Evolutionary conservation across 306 rosid genomes (phyloP), one percentile per base, ranked within the genome.

Genomic region (Malus sieversii): DNA sequence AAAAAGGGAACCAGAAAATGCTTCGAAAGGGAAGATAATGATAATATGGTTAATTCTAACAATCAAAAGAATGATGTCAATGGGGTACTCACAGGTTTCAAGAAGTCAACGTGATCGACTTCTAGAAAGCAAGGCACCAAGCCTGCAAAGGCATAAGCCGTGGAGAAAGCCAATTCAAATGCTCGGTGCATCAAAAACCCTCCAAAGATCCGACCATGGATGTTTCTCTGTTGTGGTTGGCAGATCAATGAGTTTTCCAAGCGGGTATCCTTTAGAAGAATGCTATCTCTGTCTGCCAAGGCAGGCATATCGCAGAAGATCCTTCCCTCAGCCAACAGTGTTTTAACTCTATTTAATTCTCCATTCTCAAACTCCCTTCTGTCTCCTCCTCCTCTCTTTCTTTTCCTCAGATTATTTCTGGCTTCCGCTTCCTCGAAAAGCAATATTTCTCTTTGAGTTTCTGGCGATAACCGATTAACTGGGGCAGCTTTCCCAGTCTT

Each of bases 181-280:
- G 99, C 99, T 29, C 93, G 86, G 78, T 96, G 97, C 99, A 96
- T 90, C 85, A 96, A 70, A 82, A 96, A 92, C 58, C 99, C 98
- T 80, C 99, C 99, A 15, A 96, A 96, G 77, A 96, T 90, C 76
- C 98, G 88, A 75, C 99, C 99, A 74, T 96, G 93, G 55, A 96
- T 90, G 84, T 96, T 96, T 86, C 99, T 89, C 80, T 92, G 99
- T 76, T 96, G 99, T 19, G 99, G 97, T 69, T 92, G 98, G 86
- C 99, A 96, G 70, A 96, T 83, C 70, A 96, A 83, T 30, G 98
- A 82, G 79, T 88, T 94, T 74, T 91, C 98, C 3, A 91, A 93
- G 77, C 87, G 60, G 12, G 97, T 91, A 79, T 94, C 90, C 82
- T 85, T 87, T 32, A 90, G 87, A 80, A 94, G 96, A 87, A 94